Base-by-base conservation (phyloP, 176 grass and related monocot species). In the Lolium perenne region DNA sequence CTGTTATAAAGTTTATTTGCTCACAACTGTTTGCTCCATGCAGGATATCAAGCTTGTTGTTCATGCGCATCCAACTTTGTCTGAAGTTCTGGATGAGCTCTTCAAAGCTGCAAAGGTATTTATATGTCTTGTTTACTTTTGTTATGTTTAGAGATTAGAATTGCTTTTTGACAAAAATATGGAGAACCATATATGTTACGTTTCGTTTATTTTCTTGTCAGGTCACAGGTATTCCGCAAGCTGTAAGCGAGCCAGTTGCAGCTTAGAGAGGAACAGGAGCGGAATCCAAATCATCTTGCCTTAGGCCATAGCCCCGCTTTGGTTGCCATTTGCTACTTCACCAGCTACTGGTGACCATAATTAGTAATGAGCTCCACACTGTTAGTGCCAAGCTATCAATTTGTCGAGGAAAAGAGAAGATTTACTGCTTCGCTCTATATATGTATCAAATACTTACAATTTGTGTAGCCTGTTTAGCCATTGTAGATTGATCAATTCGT, bases 1-100 rank as follows among this genome's bases (percentile, higher is more conserved):
- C 12, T 16, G 32, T 38, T 79, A 40, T 79, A 40, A 82, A 17
- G 38, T 20, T 67, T 67, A 17, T 38, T 38, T 67, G 29, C 64
- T 67, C 64, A 38, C 17, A 17, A 67, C 14, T 97, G 90, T 62
- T 32, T 62, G 10, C 25, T 80, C 63, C 25, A 32, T 81, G 81
- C 79, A 98, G 93, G 95, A 97, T 35, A 90, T 95, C 55, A 93
- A 98, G 79, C 86, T 92, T 83, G 93, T 85, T 49, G 91, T 97
- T 68, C 95, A 97, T 61, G 93, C 93, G 10, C 95, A 95, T 78
- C 95, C 95, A 74, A 98, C 95, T 13, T 87, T 98, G 60, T 98
- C 95, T 0, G 91, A 98, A 87, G 95, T 98, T 58, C 82, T 95
- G 45, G 91, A 97, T 45, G 95, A 97, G 79, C 93, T 97, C 83